Conservation (phyloP, 352 stramenopile species). For the Globisporangium alternatum region DNA sequence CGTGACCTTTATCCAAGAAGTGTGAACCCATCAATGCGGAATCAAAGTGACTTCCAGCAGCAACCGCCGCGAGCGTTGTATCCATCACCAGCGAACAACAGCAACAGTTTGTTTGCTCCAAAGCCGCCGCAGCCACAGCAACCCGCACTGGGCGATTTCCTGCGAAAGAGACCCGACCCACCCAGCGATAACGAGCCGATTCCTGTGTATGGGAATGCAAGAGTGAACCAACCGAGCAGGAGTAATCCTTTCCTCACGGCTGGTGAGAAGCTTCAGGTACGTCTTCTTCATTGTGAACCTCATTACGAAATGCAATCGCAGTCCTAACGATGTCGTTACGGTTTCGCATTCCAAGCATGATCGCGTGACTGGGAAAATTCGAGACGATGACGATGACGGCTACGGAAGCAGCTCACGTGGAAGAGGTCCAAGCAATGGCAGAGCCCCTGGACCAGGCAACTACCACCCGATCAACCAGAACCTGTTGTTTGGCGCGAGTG, state of each 20-base stretch:
- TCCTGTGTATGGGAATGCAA: neutral
- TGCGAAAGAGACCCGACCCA: slow-evolving; percentile 29
- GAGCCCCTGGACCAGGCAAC: slow-evolving; percentile 30
- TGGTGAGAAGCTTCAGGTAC: slow-evolving; percentile 59
- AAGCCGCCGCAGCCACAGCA: slow-evolving; percentile 6
- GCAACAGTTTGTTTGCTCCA: slow-evolving; percentile 3
- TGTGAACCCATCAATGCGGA: neutral
- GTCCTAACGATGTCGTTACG: neutral
- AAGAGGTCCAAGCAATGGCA: slow-evolving; percentile 19
- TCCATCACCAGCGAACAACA: neutral
- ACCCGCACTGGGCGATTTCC: slow-evolving; percentile 31
- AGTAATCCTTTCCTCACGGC: slow-evolving; percentile 71
- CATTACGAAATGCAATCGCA: neutral
- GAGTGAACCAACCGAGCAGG: slow-evolving; percentile 12
- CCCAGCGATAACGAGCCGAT: slow-evolving; percentile 13
- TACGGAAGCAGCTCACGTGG: slow-evolving; percentile 19
- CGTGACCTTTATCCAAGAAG: neutral
- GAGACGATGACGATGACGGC: slow-evolving; percentile 31
- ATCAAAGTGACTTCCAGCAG: neutral
- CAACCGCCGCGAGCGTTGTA: neutral
- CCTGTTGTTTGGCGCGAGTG: slow-evolving; percentile 46
- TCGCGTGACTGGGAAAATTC: slow-evolving; percentile 34
- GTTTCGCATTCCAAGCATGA: slow-evolving; percentile 28
- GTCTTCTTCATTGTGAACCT: neutral
- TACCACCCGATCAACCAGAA: slow-evolving; percentile 82